A percentile compares a stretch with the other conserved stretches of the same genome.
These are phyloP conservation scores for Knoxia roxburghii DNA, from an alignment of 257 asterid genomes.

Conservation along the genomic window DNA sequence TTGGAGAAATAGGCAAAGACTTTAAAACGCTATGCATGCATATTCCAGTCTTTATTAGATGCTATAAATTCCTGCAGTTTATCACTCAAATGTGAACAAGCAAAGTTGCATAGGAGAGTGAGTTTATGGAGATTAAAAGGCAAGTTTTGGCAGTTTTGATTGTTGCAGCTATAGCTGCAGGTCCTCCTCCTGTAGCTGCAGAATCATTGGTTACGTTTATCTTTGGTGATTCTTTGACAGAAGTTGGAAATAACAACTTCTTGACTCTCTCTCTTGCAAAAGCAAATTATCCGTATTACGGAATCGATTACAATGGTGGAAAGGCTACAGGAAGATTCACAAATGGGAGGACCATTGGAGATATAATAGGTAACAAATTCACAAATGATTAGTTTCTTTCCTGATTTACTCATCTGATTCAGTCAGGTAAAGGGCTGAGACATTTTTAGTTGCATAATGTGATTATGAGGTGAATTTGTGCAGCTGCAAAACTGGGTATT, in stretches of 20 bases:
- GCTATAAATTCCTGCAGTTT: slow-evolving; percentile 28
- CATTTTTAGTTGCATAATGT: background rate
- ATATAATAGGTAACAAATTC: slow-evolving; percentile 41
- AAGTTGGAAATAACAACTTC: slow-evolving; percentile 81
- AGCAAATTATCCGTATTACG: slow-evolving; percentile 61
- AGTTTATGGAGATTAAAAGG: slow-evolving; percentile 18
- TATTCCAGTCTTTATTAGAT: too few relatives aligned
- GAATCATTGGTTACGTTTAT: slow-evolving; percentile 52
- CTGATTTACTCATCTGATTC: background rate
- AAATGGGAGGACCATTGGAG: slow-evolving; percentile 82
- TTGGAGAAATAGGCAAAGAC: slow-evolving; percentile 35
- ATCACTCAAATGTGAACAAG: background rate
- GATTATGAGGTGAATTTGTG: background rate
- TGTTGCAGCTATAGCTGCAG: slow-evolving; percentile 3
- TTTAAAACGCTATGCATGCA: too few relatives aligned
- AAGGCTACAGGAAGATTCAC: slow-evolving; percentile 76
- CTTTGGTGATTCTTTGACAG: slow-evolving; percentile 85
- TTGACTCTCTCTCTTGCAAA: slow-evolving; percentile 60
- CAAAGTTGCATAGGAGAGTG: background rate
- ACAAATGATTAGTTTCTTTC: background rate
- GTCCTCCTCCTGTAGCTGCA: slow-evolving; percentile 17
- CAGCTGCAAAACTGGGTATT: slow-evolving; percentile 69
- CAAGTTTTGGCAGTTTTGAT: slow-evolving; percentile 12
- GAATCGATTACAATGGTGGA: slow-evolving; percentile 60
- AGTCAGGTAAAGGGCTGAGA: background rate